phyloP scores from a whole-genome alignment of 2,329 filamentous ascomycete genomes.

The Cladophialophora psammophila region DNA sequence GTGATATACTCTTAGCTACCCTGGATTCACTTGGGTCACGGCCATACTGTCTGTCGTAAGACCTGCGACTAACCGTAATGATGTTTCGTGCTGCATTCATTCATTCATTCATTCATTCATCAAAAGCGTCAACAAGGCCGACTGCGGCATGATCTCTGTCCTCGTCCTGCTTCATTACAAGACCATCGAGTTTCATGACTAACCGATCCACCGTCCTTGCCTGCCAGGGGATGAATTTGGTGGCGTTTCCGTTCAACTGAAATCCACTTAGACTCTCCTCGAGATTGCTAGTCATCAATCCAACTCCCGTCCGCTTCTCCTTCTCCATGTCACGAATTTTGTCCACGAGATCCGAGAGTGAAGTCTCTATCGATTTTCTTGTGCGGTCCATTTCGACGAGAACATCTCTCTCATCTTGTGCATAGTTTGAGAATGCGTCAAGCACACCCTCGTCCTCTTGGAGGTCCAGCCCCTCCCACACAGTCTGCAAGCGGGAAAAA shows the following conservation, averaged over 20 bases:
- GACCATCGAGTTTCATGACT: constrained; percentile 85
- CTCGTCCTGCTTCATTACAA: constrained; percentile 31
- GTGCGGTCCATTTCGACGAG: constrained; percentile 69
- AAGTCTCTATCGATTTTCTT: constrained; percentile 67
- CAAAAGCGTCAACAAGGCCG: constrained; percentile 28
- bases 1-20: not conserved
- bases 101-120: constrained; percentile 26
- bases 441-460: constrained; percentile 83
- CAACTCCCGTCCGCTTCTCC: constrained; percentile 46
- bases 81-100: not conserved
- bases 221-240: constrained; percentile 70
- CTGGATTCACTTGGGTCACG: not conserved
- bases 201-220: constrained; percentile 82
- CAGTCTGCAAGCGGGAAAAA: constrained; percentile 74
- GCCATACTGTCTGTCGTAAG: not conserved
- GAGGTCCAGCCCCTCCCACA: constrained; percentile 80
- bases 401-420: constrained; percentile 74
- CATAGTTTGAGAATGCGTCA: constrained; percentile 74
- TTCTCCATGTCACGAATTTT: constrained; percentile 35
- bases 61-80: not conserved
- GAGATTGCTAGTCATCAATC: constrained; percentile 64
- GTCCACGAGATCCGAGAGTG: constrained; percentile 60
- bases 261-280: constrained; percentile 66
- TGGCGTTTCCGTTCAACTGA: constrained; percentile 57
- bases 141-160: constrained; percentile 16